Base-by-base conservation (phyloP, 345 rosid genomes). In the Aegle marmelos region DNA sequence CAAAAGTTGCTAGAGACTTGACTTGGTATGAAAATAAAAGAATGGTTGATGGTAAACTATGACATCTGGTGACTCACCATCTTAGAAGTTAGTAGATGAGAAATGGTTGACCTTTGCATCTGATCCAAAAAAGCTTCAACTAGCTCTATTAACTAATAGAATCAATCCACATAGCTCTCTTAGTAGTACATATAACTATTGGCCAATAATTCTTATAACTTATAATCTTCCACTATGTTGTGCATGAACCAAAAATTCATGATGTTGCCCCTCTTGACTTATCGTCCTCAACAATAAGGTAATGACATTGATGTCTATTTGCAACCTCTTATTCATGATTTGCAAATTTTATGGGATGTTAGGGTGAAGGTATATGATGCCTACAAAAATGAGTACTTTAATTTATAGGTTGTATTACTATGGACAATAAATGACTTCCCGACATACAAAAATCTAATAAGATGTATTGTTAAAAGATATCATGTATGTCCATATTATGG, bases 21-120 rank as follows among this genome's bases (percentile, higher is more conserved):
- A 64, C 68, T 64, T 64, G 41, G 45, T 13, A 64, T 33, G 68
- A 11, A 31, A 17, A 19, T 64, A 14, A 27, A 0, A 64, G 59
- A 28, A 28, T 77, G 56, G 75, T 31, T 2, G 39, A 31, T 25
- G 61, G 80, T 30, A 59, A 80, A 78, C 82, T 78, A 75, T 5
- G 48, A 79, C 1, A 76, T 36, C 30, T 0, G 1, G 3, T 17
- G 13, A 31, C 16, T 45, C 72, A 9, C n/a, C 17, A 6, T 67
- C 28, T 4, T 39, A 0, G 3, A 39, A 39, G 45, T 39, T 39
- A 39, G 3, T 9, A 39, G 13, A 39, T 39, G 45, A 39, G 13
- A 39, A 39, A 39, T 39, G 45, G 3, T 13, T 2, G 11, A 39
- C 3, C 45, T 39, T 39, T 39, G 13, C 13, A 2, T 39, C 0